A percentile compares a stretch with the other conserved stretches of the same genome.
Conservation (phyloP, 1,284 basidiomycete species). For the Fomes fomentarius region DNA sequence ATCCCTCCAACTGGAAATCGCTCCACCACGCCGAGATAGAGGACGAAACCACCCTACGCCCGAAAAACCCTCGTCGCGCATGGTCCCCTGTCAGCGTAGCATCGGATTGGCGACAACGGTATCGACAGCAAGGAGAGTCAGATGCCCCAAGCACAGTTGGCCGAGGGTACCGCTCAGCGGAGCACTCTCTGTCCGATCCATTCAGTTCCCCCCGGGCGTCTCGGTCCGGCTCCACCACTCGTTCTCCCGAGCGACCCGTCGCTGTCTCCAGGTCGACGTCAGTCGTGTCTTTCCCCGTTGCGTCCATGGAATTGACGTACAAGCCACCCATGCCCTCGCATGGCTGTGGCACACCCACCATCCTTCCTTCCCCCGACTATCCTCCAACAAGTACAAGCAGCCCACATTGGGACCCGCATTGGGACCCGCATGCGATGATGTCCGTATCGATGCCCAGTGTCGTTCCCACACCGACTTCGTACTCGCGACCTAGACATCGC, state of each 20-base stretch:
- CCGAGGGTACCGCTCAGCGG: slow-evolving; percentile 10
- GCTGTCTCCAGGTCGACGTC: slow-evolving; percentile 22
- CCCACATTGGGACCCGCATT: slow-evolving; percentile 20
- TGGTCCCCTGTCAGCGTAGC: slow-evolving; percentile 28
- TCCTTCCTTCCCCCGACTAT: slow-evolving; percentile 25
- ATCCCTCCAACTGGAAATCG: slow-evolving; percentile 48
- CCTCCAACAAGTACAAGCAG: slow-evolving; percentile 15
- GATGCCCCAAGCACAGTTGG: slow-evolving; percentile 13
- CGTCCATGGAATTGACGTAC: slow-evolving; percentile 18
- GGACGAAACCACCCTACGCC: slow-evolving; percentile 25
- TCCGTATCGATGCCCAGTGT: too few relatives aligned
- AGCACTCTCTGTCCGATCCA: slow-evolving; percentile 6
- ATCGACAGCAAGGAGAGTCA: slow-evolving; percentile 17
- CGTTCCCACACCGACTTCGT: too few relatives aligned
- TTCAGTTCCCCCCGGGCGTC: slow-evolving; percentile 17
- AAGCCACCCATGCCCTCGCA: slow-evolving; percentile 8
- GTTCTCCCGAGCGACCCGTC: slow-evolving; percentile 6
- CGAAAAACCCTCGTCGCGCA: slow-evolving; percentile 23
- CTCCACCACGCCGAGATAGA: slow-evolving; percentile 32
- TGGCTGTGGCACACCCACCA: slow-evolving; percentile 18
- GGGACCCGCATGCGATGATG: too few relatives aligned
- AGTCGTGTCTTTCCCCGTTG: slow-evolving; percentile 16
- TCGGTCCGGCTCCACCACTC: slow-evolving; percentile 11
- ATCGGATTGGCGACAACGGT: slow-evolving; percentile 23
- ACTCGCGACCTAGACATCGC: background rate